These are phyloP conservation scores for Lentinula boryana DNA, from an alignment of 768 basidiomycete species.

Conservation along the genomic window DNA sequence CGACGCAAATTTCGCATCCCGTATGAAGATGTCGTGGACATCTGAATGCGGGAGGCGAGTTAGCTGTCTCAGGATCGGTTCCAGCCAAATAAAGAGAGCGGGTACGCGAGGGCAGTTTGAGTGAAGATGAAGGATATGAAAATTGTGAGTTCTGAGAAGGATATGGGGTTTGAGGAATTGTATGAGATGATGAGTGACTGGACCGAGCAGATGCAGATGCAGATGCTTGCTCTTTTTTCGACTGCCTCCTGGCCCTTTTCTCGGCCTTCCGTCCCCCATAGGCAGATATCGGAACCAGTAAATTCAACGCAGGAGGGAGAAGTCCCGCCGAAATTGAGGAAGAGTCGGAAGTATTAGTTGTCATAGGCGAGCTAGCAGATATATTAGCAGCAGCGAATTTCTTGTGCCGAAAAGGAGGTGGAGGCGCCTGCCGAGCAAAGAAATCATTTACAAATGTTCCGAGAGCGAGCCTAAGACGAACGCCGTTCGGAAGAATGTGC, in stretches of 20 bases:
- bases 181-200: background rate
- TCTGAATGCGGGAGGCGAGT: conserved; percentile 55
- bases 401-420: conserved; percentile 37
- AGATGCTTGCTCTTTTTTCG: background rate
- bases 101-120: conserved; percentile 29
- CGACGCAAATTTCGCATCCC: conserved; percentile 74
- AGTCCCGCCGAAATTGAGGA: background rate
- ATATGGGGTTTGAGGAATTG: background rate
- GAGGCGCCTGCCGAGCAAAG: conserved; percentile 68
- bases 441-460: conserved; percentile 78
- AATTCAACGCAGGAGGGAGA: background rate
- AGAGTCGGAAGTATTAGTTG: background rate
- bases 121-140: background rate
- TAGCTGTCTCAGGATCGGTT: conserved; percentile 54
- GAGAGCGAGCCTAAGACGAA: conserved; percentile 69
- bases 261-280: background rate
- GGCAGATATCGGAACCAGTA: background rate
- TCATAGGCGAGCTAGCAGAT: conserved; percentile 12
- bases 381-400: conserved; percentile 19
- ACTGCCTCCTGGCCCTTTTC: background rate
- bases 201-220: conserved; percentile 3
- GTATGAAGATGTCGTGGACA: conserved; percentile 72
- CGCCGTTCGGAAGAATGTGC: conserved; percentile 73
- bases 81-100: conserved; percentile 52
- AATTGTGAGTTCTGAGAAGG: conserved; percentile 2